Evolutionary conservation across 805 yeast species (phyloP).

Genomic region (Candida vaughaniae): DNA sequence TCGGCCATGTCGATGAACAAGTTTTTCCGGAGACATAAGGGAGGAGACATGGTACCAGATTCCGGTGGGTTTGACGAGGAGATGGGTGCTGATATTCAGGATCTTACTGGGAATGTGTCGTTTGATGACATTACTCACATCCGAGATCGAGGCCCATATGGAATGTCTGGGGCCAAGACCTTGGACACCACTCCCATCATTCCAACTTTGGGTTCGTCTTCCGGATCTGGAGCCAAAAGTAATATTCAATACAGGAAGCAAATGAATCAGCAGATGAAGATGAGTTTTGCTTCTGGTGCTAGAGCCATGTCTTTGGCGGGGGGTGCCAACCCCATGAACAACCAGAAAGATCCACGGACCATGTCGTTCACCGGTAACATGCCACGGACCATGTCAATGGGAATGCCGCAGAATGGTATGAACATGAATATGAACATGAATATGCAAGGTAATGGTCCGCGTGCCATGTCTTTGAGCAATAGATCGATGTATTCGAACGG

Average conservation of each 20-base stretch:
- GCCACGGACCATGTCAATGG: constrained; percentile 19
- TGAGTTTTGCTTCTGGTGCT: constrained; percentile 48
- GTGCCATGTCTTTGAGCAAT: constrained; percentile 17
- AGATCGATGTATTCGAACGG: constrained; percentile 5
- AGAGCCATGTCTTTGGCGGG: constrained; percentile 42
- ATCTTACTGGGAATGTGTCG: constrained; percentile 44
- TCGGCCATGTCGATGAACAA: constrained; percentile 37
- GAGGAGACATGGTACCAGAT: constrained; percentile 18
- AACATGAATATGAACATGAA: not conserved
- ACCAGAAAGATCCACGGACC: constrained; percentile 30
- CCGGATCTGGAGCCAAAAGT: constrained; percentile 29
- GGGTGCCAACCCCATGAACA: constrained; percentile 30
- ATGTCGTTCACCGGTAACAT: constrained; percentile 13
- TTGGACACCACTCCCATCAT: constrained; percentile 71
- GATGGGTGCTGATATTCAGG: constrained; percentile 34
- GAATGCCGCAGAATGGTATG: constrained; percentile 19
- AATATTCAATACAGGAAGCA: constrained; percentile 69
- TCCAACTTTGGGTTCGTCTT: constrained; percentile 55
- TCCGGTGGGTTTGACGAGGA: constrained; percentile 36
- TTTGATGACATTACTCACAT: constrained; percentile 65
- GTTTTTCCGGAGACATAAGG: constrained; percentile 42
- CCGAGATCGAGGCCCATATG: constrained; percentile 67
- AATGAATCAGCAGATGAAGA: constrained; percentile 65
- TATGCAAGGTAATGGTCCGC: constrained; percentile 12
- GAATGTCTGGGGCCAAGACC: constrained; percentile 33